Evolutionary conservation across 495 filamentous ascomycete species (phyloP).

Genomic region (Venustampulla echinocandica): DNA sequence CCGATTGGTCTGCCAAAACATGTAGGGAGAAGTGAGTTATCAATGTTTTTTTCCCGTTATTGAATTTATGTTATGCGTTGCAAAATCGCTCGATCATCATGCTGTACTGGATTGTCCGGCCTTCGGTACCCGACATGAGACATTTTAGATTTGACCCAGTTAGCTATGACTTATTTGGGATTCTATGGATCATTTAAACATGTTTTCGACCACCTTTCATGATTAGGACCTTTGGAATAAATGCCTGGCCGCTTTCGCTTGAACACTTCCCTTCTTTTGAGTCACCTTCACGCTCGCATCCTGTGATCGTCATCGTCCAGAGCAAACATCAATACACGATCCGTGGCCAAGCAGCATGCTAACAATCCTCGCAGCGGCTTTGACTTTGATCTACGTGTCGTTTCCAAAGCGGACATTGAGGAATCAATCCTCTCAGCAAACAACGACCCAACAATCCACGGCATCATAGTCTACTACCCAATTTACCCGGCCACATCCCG

Average conservation of each 20-base stretch:
- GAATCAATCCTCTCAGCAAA: slow-evolving; percentile 79
- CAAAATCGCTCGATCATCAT: background rate
- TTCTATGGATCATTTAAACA: too few species aligned
- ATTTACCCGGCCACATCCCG: slow-evolving; percentile 69
- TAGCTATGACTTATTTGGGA: too few species aligned
- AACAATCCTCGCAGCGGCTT: slow-evolving; percentile 59
- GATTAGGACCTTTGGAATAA: too few species aligned
- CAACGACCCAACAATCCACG: slow-evolving; percentile 64
- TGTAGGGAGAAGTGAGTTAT: slow-evolving; percentile 80
- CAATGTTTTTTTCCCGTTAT: slow-evolving; percentile 4
- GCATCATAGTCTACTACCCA: slow-evolving; percentile 97
- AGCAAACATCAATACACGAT: too few species aligned
- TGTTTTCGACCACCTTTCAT: too few species aligned
- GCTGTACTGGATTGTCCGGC: too few species aligned
- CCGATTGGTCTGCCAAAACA: slow-evolving; percentile 94
- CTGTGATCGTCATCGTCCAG: too few species aligned
- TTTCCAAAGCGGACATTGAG: slow-evolving; percentile 81
- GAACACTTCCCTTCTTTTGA: too few species aligned
- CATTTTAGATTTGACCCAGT: too few species aligned
- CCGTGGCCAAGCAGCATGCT: background rate
- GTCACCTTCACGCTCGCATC: too few species aligned
- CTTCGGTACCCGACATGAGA: too few species aligned
- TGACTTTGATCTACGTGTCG: slow-evolving; percentile 69
- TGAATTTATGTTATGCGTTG: background rate
- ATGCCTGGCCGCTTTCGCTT: too few species aligned